These are phyloP conservation scores for Citrullus colocynthis DNA, from an alignment of 306 rosid genomes.

Conservation along the genomic window DNA sequence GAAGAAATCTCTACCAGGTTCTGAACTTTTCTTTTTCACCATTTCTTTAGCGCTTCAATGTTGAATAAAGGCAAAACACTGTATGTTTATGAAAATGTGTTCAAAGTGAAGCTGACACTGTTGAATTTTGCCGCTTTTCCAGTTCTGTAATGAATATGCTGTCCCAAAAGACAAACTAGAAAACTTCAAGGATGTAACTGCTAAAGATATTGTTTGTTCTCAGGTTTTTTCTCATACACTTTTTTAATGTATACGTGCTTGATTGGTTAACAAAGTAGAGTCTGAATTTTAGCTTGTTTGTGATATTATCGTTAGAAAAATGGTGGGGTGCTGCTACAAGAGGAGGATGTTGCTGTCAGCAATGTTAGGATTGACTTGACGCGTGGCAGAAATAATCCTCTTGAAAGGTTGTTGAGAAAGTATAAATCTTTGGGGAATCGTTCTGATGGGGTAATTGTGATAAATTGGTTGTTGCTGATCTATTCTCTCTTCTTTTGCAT, in stretches of 20 bases:
- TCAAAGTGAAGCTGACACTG: neutral
- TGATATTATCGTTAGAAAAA: conserved; percentile 33
- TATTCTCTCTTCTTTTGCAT: conserved; percentile 25
- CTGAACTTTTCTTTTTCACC: neutral
- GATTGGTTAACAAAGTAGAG: neutral
- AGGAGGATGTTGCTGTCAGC: conserved; percentile 69
- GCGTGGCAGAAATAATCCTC: conserved; percentile 79
- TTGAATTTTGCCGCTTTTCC: conserved; percentile 11
- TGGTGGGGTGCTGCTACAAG: conserved; percentile 65
- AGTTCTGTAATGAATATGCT: conserved; percentile 94
- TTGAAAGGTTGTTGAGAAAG: conserved; percentile 50
- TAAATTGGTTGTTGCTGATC: neutral
- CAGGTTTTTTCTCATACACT: conserved; percentile 33
- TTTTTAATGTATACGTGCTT: too few relatives aligned
- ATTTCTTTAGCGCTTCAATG: neutral
- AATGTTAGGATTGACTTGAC: conserved; percentile 92
- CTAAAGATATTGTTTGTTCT: conserved; percentile 85
- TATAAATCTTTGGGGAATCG: neutral
- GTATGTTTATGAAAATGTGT: neutral
- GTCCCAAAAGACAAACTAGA: conserved; percentile 76
- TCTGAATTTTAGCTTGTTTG: conserved; percentile 2
- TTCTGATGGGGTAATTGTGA: neutral
- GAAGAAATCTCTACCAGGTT: conserved; percentile 85
- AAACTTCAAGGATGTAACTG: conserved; percentile 66
- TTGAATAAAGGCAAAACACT: neutral